A percentile compares a stretch with the other conserved stretches of the same genome.
Conservation (phyloP, 1,139 yeast species). For the Geotrichum siamense region DNA sequence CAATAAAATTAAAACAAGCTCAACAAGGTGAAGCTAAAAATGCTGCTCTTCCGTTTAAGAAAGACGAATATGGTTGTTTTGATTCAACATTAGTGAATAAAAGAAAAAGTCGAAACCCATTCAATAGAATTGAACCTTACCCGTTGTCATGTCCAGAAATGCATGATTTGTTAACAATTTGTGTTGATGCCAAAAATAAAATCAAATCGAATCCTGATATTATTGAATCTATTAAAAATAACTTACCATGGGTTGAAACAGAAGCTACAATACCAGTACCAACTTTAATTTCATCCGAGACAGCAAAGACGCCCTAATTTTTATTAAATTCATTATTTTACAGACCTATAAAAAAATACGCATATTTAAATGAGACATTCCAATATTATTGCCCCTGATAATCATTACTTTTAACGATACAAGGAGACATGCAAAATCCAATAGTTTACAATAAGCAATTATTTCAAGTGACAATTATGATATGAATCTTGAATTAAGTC, state of each 20-base stretch:
- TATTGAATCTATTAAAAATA: not conserved
- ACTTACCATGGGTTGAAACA: not conserved
- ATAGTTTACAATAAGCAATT: too few species aligned
- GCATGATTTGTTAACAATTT: not conserved
- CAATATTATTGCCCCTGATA: too few species aligned
- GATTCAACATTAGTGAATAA: constrained; percentile 41
- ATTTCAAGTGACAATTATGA: too few species aligned
- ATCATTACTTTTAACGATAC: too few species aligned
- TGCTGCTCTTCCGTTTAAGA: constrained; percentile 51
- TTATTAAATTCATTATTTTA: too few species aligned
- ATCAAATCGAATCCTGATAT: not conserved
- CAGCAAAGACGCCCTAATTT: too few species aligned
- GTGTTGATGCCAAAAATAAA: too few species aligned
- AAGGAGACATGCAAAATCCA: too few species aligned
- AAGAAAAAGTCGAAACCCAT: constrained; percentile 51
- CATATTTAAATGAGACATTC: not conserved
- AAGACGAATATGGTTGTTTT: constrained; percentile 56
- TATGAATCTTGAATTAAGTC: too few species aligned
- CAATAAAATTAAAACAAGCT: constrained; percentile 22
- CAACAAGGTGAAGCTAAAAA: constrained; percentile 41
- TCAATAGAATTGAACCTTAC: constrained; percentile 43
- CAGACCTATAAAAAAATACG: not conserved
- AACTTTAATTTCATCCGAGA: too few species aligned
- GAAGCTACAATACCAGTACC: too few species aligned
- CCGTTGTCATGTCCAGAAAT: not conserved